Conservation (phyloP, 2,329 filamentous ascomycete genomes). For the Thielaviopsis ethacetica region DNA sequence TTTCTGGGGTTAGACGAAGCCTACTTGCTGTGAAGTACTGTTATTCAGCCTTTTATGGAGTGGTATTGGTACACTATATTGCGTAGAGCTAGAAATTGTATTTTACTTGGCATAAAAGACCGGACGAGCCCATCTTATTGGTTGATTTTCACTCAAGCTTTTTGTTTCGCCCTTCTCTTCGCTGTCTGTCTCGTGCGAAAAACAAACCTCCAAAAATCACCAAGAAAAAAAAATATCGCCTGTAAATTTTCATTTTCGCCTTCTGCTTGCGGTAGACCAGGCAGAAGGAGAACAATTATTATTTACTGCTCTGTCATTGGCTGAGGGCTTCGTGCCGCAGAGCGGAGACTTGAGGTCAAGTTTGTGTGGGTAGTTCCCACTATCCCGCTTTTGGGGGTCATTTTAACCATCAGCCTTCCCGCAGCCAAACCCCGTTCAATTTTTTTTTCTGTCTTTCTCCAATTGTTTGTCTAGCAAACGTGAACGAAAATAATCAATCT, state of each 20-base stretch:
- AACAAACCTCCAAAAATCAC: no score
- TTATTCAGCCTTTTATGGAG: no score
- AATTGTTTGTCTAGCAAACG: not conserved
- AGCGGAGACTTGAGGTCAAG: not conserved
- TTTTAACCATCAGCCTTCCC: not conserved
- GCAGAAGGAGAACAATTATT: not conserved
- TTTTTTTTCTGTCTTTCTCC: not conserved
- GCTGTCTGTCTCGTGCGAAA: no score
- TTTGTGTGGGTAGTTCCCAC: not conserved
- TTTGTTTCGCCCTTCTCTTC: no score
- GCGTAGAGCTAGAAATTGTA: no score
- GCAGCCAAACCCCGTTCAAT: not conserved
- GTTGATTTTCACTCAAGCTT: no score
- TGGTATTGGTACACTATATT: no score
- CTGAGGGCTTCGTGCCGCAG: not conserved
- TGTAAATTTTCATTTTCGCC: not conserved
- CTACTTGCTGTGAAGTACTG: no score
- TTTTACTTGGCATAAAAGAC: no score
- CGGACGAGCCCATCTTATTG: no score
- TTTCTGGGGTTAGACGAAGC: no score
- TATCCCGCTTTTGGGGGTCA: not conserved
- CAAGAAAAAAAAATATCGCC: no score
- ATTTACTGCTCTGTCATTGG: not conserved
- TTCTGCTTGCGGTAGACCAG: not conserved
- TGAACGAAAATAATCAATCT: not conserved